A percentile compares a stretch with the other conserved stretches of the same genome.
Conservation (phyloP, 345 rosid genomes). For the Rubroshorea leprosula region DNA sequence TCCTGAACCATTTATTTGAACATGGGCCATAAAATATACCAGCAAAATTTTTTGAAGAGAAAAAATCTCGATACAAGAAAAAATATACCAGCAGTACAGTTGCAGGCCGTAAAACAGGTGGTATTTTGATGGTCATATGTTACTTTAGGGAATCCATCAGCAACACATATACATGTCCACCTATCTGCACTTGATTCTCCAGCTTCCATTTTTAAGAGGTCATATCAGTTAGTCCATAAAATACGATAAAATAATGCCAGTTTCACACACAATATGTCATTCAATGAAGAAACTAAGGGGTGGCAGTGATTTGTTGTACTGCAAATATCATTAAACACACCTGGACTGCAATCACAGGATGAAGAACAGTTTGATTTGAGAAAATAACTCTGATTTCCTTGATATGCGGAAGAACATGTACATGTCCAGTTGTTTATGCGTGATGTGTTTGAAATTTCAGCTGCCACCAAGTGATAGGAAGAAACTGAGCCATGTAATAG, state of each 20-base stretch:
- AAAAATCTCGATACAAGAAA: too few species aligned
- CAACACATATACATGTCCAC: constrained; percentile 73
- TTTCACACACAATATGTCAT: neutral
- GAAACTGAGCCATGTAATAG: neutral
- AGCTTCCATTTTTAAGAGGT: constrained; percentile 25
- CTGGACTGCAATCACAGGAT: constrained; percentile 79
- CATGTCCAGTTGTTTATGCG: constrained; percentile 64
- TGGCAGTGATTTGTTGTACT: too few species aligned
- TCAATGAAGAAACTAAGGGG: too few species aligned
- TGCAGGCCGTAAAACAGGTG: constrained; percentile 77
- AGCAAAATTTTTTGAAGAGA: too few species aligned
- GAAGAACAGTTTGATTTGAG: constrained; percentile 61
- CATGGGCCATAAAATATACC: too few species aligned
- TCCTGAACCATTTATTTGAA: constrained; percentile 7
- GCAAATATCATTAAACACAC: too few species aligned
- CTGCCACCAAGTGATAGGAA: constrained; percentile 22
- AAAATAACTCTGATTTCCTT: constrained; percentile 39
- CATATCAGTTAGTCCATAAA: neutral
- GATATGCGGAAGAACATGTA: constrained; percentile 43
- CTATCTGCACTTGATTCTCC: constrained; percentile 33
- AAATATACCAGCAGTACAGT: constrained; percentile 79
- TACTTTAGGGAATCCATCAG: constrained; percentile 69
- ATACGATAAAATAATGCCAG: neutral
- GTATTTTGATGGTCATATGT: constrained; percentile 32
- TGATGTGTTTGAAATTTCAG: constrained; percentile 39